Evolutionary conservation across 805 yeast species (phyloP), one percentile per base, ranked within the genome.

Genomic region (Wickerhamomyces bovis): DNA sequence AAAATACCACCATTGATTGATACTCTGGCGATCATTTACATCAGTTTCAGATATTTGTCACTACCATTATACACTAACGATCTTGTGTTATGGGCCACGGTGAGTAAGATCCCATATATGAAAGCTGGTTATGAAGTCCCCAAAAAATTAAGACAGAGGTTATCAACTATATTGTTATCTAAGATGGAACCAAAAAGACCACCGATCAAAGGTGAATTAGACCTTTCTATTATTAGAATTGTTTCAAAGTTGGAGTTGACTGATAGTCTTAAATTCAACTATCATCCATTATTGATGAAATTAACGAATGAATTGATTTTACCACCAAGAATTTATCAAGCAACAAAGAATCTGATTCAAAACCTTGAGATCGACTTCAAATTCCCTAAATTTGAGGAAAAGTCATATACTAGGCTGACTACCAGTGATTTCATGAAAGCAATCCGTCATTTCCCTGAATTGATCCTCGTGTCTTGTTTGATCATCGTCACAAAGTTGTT

Each of bases 61-160:
- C 49, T 71, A 19, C 85, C 88, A 0, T 47, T 82, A 1, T 78
- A 75, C 55, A 51, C 74, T 6, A 61, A 64, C 45, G 85, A 81
- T 56, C 60, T 79, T 16, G 55, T 78, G 21, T 53, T 58, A 4
- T 65, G 75, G 62, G 61, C 76, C 4, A 56, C 68, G 25, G 53
- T 65, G 2, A 75, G 75, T 42, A 64, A 66, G 28, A 61, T 84
- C 1, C 85, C 87, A 3, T 77, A 70, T 53, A 61, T 73, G 51
- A 70, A 64, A 43, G 68, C 77, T 6, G 48, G 62, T 18, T 63
- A 60, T 38, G 48, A 64, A 9, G 46, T 80, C 4, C 82, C 85
- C 9, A 53, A 56, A 25, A 41, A 51, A 2, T 56, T 70, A 60
- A 48, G 63, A 20, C 61, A 63, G 43, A 61, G 63, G 44, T 50